Evolutionary conservation across 192 early-diverging fungal species (phyloP), one percentile per base, ranked within the genome.

Genomic region (Coemansia sp.): DNA sequence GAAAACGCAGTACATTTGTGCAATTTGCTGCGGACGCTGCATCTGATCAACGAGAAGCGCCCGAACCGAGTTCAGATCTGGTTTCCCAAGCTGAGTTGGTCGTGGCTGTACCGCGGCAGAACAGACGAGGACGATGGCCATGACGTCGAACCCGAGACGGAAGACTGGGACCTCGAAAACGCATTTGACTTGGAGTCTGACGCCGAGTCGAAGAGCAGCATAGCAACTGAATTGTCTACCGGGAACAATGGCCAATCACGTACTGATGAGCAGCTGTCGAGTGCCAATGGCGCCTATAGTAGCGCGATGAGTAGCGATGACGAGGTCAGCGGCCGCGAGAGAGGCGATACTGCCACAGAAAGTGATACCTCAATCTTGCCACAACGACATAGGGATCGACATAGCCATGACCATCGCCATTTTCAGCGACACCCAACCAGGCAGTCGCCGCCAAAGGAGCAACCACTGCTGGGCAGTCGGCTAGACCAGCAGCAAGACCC

Each of bases 41-140:
- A 75, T 15, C 29, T 48, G 15, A 68, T 80, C 11, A 61, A 72
- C 32, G 48, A 34, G 4, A 60, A 42, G 29, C 60, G 78, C 2
- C 72, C 67, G 1, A 61, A 60, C 2, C 62, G 74, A 9, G 58
- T 69, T n/a, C 65, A 68, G 22, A 13, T 80, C 4, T 80, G 78
- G 78, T 48, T 80, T n/a, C 78, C 78, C 12, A 59, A 62, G 40
- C 59, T 80, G 31, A 68, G 11, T 17, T 72, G 69, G 78, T 61
- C 62, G 34, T 80, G 78, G 78, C 64, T 80, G 17, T 69, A 72
- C 45, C 51, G 65, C 38, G 68, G 70, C 0, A 61, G 63, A 2
- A 50, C 58, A 11, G 71, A 68, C 2, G 78, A 80, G 10, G 69
- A 72, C 12, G 67, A 72, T 12, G 27, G 58, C 50, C 63, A 80